Evolutionary conservation across 176 grass and related monocot species (phyloP), one percentile per base, ranked within the genome.

Genomic region (Oryza meyeriana): DNA sequence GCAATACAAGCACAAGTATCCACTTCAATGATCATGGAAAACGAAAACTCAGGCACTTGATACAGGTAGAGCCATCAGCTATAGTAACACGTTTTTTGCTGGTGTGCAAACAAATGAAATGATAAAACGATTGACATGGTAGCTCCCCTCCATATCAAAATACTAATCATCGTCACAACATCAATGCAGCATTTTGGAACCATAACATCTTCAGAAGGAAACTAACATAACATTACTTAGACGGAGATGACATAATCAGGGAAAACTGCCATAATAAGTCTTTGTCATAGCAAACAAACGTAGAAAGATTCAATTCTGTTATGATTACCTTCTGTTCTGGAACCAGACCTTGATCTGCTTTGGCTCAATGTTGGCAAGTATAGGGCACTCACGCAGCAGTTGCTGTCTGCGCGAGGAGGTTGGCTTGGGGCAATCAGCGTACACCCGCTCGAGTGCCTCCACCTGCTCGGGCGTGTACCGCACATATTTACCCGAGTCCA

Each of bases 321-420:
- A 24, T 0, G 12, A 10, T 84, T 89, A 98, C 96, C 96, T 99
- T 91, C 96, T 86, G 74, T 99, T 99, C 64, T 99, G 96, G 59
- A 99, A 99, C 96, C 96, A 99, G 26, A 99, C 96, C n/a, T 99
- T 99, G 87, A 99, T 95, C 82, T 99, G 96, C 77, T 93, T 99
- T 0, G 89, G 89, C 85, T 99, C 96, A 11, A 99, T 99, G 85
- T 99, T 93, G 24, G 89, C 66, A 25, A 99, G 90, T 32, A 95
- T 83, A 0, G 87, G 93, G 38, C 96, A 99, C 78, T 99, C 96
- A 6, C 96, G 90, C 61, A 99, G 80, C 76, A 99, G 55, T 52
- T 95, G 96, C 77, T 99, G 96, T 0, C 96, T 65, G 10, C 96
- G 89, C 4, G 81, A 88, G 41, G 96, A 99, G 69, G 85, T 99